Percentiles rank a stretch among this genome's conserved stretches.
These are phyloP conservation scores for Metschnikowia dekortorum DNA, from an alignment of 805 yeast species.

Conservation along the genomic window DNA sequence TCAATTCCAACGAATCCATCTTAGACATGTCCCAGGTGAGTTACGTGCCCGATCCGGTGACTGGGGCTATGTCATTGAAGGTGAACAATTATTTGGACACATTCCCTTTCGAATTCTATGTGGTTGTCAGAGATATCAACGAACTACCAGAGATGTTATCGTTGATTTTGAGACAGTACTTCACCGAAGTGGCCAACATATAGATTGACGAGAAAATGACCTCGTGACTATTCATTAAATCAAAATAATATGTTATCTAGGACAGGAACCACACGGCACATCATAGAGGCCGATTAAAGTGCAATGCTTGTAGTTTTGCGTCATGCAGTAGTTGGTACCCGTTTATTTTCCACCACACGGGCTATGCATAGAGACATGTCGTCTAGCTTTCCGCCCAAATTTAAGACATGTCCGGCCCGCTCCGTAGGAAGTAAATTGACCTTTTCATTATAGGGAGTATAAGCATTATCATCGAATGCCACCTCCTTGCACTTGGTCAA, in stretches of 20 bases:
- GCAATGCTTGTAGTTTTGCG: too few species aligned
- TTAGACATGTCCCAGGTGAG: conserved; percentile 92
- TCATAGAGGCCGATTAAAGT: too few species aligned
- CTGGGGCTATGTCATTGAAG: conserved; percentile 67
- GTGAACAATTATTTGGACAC: conserved; percentile 84
- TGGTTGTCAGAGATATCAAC: conserved; percentile 81
- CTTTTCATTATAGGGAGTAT: conserved; percentile 50
- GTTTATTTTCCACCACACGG: conserved; percentile 27
- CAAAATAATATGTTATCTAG: too few species aligned
- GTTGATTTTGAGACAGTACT: conserved; percentile 85
- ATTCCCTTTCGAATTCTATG: conserved; percentile 96
- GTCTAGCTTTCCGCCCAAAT: conserved; percentile 52
- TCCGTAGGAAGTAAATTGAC: conserved; percentile 39
- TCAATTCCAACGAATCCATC: conserved; percentile 77
- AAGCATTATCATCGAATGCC: conserved; percentile 51
- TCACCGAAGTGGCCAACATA: conserved; percentile 52
- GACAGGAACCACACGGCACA: too few species aligned
- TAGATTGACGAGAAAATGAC: background rate
- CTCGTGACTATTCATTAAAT: too few species aligned
- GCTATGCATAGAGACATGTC: conserved; percentile 52
- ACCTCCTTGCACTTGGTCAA: conserved; percentile 43
- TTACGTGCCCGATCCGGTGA: conserved; percentile 58
- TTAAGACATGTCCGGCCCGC: conserved; percentile 26
- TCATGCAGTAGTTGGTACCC: background rate
- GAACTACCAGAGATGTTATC: conserved; percentile 93